Evolutionary conservation across 2,329 filamentous ascomycete species (phyloP).

Genomic region (Ambrosiella xylebori): DNA sequence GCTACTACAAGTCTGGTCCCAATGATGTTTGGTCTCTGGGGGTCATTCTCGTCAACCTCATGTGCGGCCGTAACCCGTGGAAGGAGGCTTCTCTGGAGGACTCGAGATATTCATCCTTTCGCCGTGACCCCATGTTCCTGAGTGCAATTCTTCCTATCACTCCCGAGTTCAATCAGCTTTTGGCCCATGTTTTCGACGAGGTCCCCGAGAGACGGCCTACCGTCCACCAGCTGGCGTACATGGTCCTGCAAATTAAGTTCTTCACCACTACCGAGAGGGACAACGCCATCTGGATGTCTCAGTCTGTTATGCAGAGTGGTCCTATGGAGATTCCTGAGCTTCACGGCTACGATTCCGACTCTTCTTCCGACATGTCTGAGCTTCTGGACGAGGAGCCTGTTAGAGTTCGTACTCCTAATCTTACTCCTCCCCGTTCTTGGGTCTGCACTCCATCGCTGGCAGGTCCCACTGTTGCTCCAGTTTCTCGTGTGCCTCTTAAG

Average conservation of each 20-base stretch:
- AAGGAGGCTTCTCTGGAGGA: conserved; percentile 89
- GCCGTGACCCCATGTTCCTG: conserved; percentile 70
- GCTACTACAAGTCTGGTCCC: conserved; percentile 69
- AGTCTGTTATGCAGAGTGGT: background rate
- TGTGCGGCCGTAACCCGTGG: conserved; percentile 96
- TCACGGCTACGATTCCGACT: conserved; percentile 21
- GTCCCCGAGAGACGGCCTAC: conserved; percentile 71
- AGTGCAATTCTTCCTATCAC: conserved; percentile 86
- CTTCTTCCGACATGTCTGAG: conserved; percentile 19
- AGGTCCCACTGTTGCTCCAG: background rate
- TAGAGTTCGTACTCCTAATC: conserved; percentile 22
- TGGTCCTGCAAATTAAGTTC: conserved; percentile 58
- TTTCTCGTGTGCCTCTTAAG: background rate
- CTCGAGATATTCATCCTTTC: conserved; percentile 83
- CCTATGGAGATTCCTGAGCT: background rate
- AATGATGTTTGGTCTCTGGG: conserved; percentile 99
- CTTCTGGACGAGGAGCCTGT: background rate
- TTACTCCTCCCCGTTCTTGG: conserved; percentile 28
- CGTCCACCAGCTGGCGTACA: conserved; percentile 57
- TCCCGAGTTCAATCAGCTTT: conserved; percentile 71
- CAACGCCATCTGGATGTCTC: background rate
- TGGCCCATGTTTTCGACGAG: conserved; percentile 73
- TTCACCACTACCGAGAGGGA: conserved; percentile 44
- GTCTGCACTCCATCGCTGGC: conserved; percentile 22
- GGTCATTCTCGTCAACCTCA: conserved; percentile 92